Percentiles rank a stretch among this genome's conserved stretches.
These are phyloP conservation scores for Rhynchospora tenuis DNA, from an alignment of 176 grass and related monocot species.

Conservation along the genomic window DNA sequence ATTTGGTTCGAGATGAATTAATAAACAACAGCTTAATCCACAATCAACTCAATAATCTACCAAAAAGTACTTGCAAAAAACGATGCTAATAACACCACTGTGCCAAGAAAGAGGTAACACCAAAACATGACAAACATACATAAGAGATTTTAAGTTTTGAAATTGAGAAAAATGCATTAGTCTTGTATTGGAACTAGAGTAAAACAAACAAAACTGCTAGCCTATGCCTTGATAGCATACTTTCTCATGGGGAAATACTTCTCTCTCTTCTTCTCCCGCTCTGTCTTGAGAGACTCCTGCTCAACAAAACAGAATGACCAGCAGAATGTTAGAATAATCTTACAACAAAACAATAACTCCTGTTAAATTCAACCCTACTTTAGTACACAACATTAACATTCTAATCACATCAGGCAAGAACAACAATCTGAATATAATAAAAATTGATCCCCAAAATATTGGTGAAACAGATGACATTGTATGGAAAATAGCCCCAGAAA, in stretches of 20 bases:
- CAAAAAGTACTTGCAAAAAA: constrained; percentile 13
- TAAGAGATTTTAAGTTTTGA: not conserved
- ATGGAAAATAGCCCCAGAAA: not conserved
- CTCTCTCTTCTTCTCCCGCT: constrained; percentile 64
- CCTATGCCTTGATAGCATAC: constrained; percentile 70
- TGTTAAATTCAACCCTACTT: not conserved
- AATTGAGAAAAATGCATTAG: constrained; percentile 1
- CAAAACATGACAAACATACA: not conserved
- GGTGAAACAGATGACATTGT: not conserved
- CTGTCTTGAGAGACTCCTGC: constrained; percentile 55
- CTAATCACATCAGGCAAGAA: not conserved
- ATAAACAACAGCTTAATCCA: not conserved
- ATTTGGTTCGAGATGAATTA: not conserved
- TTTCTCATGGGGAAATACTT: constrained; percentile 83
- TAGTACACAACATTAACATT: not conserved
- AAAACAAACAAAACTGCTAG: constrained; percentile 15
- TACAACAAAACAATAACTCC: not conserved
- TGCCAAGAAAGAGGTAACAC: not conserved
- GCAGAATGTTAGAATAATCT: not conserved
- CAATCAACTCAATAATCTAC: not conserved
- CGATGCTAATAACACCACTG: not conserved
- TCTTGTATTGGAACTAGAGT: constrained; percentile 16
- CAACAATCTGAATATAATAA: not conserved
- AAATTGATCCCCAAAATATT: not conserved
- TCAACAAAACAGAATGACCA: not conserved